Percentiles rank a stretch among this genome's conserved stretches.
Conservation (phyloP, 352 stramenopile species). For the Phytophthora crassamura region DNA sequence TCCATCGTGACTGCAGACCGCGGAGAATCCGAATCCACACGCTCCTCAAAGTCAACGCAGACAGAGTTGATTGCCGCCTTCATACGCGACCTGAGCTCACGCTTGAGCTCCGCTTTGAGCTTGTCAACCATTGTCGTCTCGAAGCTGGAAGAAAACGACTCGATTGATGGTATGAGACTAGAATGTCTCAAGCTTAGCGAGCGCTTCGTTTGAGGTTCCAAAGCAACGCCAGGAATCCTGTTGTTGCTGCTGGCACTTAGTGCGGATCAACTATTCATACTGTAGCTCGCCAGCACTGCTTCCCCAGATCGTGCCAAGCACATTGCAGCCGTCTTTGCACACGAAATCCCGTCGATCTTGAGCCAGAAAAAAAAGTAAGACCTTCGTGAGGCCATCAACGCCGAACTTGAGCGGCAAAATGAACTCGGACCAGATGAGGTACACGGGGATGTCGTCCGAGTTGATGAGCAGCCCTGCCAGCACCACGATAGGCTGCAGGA, state of each 20-base stretch:
- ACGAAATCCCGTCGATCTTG: constrained; percentile 30
- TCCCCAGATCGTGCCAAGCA: constrained; percentile 30
- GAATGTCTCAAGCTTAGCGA: neutral
- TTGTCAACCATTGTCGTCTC: constrained; percentile 6
- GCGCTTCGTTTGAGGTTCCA: constrained; percentile 12
- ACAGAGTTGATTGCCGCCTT: constrained; percentile 10
- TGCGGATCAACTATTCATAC: constrained; percentile 24
- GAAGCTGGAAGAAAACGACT: neutral
- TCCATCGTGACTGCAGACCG: neutral
- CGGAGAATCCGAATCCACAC: neutral
- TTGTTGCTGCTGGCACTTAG: too few relatives aligned
- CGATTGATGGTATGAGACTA: constrained; percentile 1
- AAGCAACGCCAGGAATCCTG: constrained; percentile 27
- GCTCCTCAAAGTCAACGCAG: constrained; percentile 9
- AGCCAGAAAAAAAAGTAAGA: constrained; percentile 45
- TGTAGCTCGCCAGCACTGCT: constrained; percentile 44
- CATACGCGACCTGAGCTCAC: constrained; percentile 1
- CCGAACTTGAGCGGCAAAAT: constrained; percentile 47
- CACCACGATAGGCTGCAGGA: constrained; percentile 42
- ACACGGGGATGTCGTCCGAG: constrained; percentile 34
- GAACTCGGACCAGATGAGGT: constrained; percentile 44
- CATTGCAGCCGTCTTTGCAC: constrained; percentile 1
- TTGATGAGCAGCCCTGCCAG: constrained; percentile 47
- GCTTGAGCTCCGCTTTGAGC: constrained; percentile 12
- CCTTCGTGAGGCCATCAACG: constrained; percentile 38